These are phyloP conservation scores for Suillus brevipes DNA, from an alignment of 768 basidiomycete species.

Conservation along the genomic window DNA sequence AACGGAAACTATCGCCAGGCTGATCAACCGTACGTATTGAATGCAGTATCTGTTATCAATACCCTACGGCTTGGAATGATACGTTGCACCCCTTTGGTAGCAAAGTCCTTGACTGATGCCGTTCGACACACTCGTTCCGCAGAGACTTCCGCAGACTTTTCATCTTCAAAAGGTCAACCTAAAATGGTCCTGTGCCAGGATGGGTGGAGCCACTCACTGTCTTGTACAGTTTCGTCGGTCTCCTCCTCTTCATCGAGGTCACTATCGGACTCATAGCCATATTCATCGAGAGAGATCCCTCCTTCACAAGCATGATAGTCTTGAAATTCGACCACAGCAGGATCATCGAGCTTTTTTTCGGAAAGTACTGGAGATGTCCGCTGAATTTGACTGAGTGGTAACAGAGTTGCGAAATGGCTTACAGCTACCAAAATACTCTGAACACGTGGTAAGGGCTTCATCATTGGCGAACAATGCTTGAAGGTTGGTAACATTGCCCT, in stretches of 20 bases:
- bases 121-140: not conserved
- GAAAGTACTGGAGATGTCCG: not conserved
- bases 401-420: constrained; percentile 2
- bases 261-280: constrained; percentile 26
- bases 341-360: not conserved
- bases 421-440: constrained; percentile 21
- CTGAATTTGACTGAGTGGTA: not conserved
- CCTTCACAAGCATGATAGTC: not conserved
- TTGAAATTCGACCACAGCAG: constrained; percentile 11
- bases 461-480: constrained; percentile 19
- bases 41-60: constrained; percentile 14
- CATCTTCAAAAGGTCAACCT: constrained; percentile 1
- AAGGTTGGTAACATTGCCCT: constrained; percentile 12
- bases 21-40: constrained; percentile 7
- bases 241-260: constrained; percentile 26
- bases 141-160: not conserved
- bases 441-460: constrained; percentile 10
- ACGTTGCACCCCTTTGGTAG: not conserved
- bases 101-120: not conserved
- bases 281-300: constrained; percentile 10
- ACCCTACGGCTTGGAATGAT: constrained; percentile 7
- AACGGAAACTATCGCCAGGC: not conserved
- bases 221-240: not conserved
- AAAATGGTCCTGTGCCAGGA: not conserved
- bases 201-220: not conserved